Base-by-base conservation (phyloP, 2,329 filamentous ascomycete species). In the Epichloe gansuensis region DNA sequence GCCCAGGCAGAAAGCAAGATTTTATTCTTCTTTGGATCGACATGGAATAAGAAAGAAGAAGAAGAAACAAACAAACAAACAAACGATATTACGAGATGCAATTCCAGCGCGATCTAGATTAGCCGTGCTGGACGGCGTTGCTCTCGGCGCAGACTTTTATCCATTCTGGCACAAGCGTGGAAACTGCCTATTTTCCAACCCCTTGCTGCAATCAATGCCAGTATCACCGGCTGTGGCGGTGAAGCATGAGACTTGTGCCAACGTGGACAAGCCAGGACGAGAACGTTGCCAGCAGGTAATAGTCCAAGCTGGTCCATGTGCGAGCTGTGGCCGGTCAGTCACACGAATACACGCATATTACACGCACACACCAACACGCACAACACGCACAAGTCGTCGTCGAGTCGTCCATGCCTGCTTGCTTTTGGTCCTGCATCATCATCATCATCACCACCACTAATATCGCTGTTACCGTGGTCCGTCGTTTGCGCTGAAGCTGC, bases 341-440 rank as follows among this genome's bases (percentile, higher is more conserved):
- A 39, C 46, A 8, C 28, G 9, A 1, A 25, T 4, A 31, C 28
- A 31, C 28, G 28, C 28, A 9, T 3, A n/a, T n/a, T n/a, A 31
- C 8, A 31, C 7, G 7, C 28, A 3, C 2, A 9, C 28, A 31
- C 25, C 2, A 7, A 25, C 35, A n/a, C 37, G 13, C 37, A 11
- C 37, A 39, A n/a, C 37, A 39, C 37, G 37, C 37, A 39, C 37
- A 39, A n/a, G 37, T 2, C 37, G 37, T 2, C 37, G 37, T n/a
- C 41, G 17, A n/a, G 23, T 34, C 25, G 41, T 38, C 42, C 42
- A 25, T 25, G 49, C 17, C 42, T 51, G 31, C 28, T 52, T 54
- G 51, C 51, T 49, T 52, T 46, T 50, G 46, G 50, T 41, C 52
- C 37, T 52, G 52, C 48, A 52, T 51, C 45, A 37, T 35, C 38